Conservation (phyloP, 352 stramenopile species). For the Globisporangium paddicum region DNA sequence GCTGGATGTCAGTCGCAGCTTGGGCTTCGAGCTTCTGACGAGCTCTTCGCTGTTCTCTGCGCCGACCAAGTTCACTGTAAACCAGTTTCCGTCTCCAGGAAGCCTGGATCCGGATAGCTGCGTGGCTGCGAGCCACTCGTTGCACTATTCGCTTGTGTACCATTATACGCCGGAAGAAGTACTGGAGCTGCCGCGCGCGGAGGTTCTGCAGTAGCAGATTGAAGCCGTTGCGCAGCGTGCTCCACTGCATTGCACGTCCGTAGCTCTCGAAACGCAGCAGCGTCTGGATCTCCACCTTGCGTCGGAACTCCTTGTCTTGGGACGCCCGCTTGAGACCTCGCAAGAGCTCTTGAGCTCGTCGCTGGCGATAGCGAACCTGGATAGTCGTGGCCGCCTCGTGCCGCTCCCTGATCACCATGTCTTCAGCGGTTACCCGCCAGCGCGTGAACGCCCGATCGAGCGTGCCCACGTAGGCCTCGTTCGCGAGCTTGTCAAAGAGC, state of each 20-base stretch:
- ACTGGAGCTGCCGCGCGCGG: conserved; percentile 41
- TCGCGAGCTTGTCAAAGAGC: conserved; percentile 53
- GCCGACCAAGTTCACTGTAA: conserved; percentile 14
- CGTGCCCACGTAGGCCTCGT: conserved; percentile 47
- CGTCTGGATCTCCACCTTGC: conserved; percentile 34
- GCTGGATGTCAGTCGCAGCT: conserved; percentile 27
- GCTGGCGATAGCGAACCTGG: conserved; percentile 34
- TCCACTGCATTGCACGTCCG: conserved; percentile 49
- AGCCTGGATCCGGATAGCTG: conserved; percentile 31
- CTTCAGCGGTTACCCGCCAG: conserved; percentile 19
- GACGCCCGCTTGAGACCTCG: conserved; percentile 33
- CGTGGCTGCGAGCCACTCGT: conserved; percentile 17
- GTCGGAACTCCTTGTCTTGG: conserved; percentile 34
- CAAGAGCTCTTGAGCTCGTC: conserved; percentile 28
- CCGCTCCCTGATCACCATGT: conserved; percentile 20
- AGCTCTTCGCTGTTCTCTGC: conserved; percentile 1
- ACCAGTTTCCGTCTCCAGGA: conserved; percentile 27
- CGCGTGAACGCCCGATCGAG: conserved; percentile 26
- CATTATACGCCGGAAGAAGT: conserved; percentile 37
- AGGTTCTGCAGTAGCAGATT: conserved; percentile 45
- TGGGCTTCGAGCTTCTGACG: conserved; percentile 15
- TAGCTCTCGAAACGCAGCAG: conserved; percentile 55
- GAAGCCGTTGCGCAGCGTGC: conserved; percentile 47
- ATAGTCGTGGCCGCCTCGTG: conserved; percentile 35
- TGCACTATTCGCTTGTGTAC: conserved; percentile 23